A percentile compares a stretch with the other conserved stretches of the same genome.
phyloP scores from a whole-genome alignment of 1,284 basidiomycete species.

The Gomphus bonarii region DNA sequence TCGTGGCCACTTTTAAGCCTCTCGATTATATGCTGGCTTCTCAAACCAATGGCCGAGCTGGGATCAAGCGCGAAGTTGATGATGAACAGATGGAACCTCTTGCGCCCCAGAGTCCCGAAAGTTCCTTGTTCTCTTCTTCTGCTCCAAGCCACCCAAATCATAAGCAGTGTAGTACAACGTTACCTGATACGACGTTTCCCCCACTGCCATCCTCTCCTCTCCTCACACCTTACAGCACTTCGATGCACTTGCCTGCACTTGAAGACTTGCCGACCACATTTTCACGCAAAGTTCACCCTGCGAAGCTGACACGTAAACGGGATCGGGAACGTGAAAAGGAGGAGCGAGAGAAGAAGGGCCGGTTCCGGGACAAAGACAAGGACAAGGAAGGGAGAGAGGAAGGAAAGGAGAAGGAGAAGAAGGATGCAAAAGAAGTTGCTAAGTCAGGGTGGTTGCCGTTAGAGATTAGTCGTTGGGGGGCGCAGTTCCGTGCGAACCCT shows the following conservation, averaged over 20 bases:
- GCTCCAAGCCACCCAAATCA: background rate
- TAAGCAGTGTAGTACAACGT: background rate
- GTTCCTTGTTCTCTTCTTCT: background rate
- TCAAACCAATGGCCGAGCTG: background rate
- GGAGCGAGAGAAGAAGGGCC: conserved; percentile 15
- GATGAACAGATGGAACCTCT: background rate
- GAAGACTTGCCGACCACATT: conserved; percentile 54
- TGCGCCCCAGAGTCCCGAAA: background rate
- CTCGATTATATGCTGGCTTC: background rate
- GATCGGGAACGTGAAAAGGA: conserved; percentile 34
- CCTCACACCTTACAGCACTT: conserved; percentile 5
- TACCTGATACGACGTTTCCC: conserved; percentile 6
- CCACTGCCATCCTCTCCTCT: conserved; percentile 8
- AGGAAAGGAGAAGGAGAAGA: conserved; percentile 31
- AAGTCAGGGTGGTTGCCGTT: conserved; percentile 45
- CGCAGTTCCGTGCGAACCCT: conserved; percentile 60
- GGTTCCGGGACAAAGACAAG: conserved; percentile 2
- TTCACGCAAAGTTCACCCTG: conserved; percentile 45
- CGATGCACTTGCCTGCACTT: conserved; percentile 41
- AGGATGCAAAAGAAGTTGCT: conserved; percentile 24
- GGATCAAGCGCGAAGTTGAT: background rate
- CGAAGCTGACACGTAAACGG: conserved; percentile 44
- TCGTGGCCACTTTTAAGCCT: background rate
- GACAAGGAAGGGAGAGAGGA: conserved; percentile 15
- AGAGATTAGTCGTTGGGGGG: conserved; percentile 65